Base-by-base conservation (phyloP, 2,329 filamentous ascomycete species). In the Huntiella abstrusa region DNA sequence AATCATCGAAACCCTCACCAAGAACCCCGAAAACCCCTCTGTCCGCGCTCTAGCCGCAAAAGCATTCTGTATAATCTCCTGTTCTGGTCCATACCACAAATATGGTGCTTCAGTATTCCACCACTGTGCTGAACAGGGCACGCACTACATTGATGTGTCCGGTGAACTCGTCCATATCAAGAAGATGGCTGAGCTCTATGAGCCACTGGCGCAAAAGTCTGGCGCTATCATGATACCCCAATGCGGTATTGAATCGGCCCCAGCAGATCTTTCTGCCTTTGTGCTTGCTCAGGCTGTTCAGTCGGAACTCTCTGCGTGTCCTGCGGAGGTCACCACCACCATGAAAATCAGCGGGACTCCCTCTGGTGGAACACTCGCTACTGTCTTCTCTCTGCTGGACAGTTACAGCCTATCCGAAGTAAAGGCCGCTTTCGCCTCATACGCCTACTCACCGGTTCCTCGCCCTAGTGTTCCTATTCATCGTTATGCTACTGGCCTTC, bases 321-420 rank as follows among this genome's bases (percentile, higher is more conserved):
- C 69, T 1, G 62, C 62, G 41, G 70, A 77, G 49, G 70, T 76
- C 12, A 65, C 69, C 2, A 57, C 79, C 12, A 67, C 68, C 1
- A 54, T 71, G 28, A 60, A 68, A 49, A 60, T 70, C 13, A 59
- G 56, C 63, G 58, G 62, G 19, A 54, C 60, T 1, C 69, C 73
- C 2, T 80, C 76, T 1, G 77, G 77, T n/a, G 77, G 77, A 41
- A 79, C 82, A 2, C 61, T 87, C 4, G 68, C 73, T 33, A 86
- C 84, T 0, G 64, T 77, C 3, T 59, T 95, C 11, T 69, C 58
- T 41, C 52, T 76, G 16, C 64, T 75, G 48, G 74, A 79, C 19
- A 58, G 60, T 40, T 76, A 69, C 54, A 60, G 62, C 16, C 43
- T 71, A 13, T 60, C 63, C 41, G 62, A 77, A 45, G 52, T 79